phyloP scores from a whole-genome alignment of 2,329 filamentous ascomycete genomes.

The Samsoniella hepiali region DNA sequence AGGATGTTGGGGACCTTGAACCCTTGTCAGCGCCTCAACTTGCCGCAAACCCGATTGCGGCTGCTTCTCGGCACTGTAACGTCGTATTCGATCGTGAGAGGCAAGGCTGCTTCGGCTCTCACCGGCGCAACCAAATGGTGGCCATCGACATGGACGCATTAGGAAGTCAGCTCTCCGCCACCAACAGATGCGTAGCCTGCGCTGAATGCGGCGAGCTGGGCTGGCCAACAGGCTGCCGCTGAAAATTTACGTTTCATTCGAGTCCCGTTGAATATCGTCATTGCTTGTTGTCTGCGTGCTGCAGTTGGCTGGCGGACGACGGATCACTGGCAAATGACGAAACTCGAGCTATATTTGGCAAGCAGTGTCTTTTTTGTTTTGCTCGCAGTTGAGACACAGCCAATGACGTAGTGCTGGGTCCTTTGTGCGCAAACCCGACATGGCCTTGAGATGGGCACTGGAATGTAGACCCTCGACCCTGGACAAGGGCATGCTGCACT shows the following conservation, averaged over 20 bases:
- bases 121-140: not conserved
- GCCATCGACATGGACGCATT: slow-evolving; percentile 1
- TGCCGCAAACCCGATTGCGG: not conserved
- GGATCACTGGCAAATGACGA: not conserved
- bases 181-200: not conserved
- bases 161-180: not conserved
- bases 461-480: not conserved
- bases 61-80: not conserved
- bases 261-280: not conserved
- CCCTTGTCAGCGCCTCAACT: not conserved
- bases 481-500: not conserved
- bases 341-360: not conserved
- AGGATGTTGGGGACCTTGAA: not conserved
- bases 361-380: not conserved
- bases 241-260: not conserved
- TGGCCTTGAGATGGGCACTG: not conserved
- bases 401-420: not conserved
- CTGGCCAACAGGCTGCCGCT: not conserved
- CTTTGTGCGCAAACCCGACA: not conserved
- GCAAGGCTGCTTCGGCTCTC: not conserved
- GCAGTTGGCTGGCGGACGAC: not conserved
- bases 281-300: not conserved
- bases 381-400: not conserved
- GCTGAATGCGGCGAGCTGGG: not conserved
- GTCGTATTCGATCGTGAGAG: not conserved